Base-by-base conservation (phyloP, 129 eudicot genomes). In the Centella asiatica region DNA sequence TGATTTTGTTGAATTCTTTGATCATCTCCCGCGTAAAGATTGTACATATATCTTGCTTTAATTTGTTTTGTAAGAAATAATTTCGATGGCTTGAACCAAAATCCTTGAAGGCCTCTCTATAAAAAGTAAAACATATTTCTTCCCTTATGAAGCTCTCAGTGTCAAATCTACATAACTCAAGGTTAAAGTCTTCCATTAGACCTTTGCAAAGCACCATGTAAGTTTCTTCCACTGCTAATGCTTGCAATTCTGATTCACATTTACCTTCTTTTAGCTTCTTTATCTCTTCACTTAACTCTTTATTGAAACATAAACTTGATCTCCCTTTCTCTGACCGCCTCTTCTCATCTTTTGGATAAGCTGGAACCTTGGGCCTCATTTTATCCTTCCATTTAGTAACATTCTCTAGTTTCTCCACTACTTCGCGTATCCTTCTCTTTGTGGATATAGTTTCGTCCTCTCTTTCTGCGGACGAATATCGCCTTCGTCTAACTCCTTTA, bases 151-250 rank as follows among this genome's bases (percentile, higher is more conserved):
- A 46, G 36, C 44, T 59, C 68, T 69, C 71, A 0, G 52, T 44
- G 12, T 79, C 80, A 36, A 64, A 27, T 27, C 0, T 39, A 44
- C 8, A 28, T 20, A 74, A 68, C 62, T 76, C 78, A 17, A 44
- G 42, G 60, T 63, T 44, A 29, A 80, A 52, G 18, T 72, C 70
- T 32, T 44, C 62, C 44, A 67, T 0, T 18, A 75, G 11, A 26
- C 81, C 72, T 55, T 72, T 67, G 11, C 68, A 65, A 29, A 82
- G 69, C 68, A 79, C 31, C 39, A 27, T 44, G 57, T 76, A 72
- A 48, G 70, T 84, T 47, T 81, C 85, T 64, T 85, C 88, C 42
- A 64, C 57, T 13, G 70, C 28, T 50, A 75, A 46, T 14, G 49
- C 68, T 67, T 71, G 68, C 20, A 74, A 70, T 15, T 18, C 61